phyloP scores from a whole-genome alignment of 768 basidiomycete genomes.

The Dendrothele bispora region DNA sequence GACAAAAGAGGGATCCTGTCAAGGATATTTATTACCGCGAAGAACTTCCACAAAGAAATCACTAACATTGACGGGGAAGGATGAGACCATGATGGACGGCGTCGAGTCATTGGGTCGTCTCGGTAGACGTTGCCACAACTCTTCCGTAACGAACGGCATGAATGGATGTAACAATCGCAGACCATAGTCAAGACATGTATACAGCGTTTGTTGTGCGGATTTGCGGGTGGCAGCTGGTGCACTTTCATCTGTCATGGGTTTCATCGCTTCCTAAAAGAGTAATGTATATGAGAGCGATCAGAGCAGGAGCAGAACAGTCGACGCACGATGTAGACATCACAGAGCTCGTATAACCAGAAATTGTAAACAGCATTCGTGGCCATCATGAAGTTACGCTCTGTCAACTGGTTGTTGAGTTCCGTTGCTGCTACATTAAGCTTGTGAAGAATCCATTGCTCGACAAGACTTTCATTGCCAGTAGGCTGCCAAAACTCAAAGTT shows the following conservation, averaged over 20 bases:
- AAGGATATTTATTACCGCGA: background rate
- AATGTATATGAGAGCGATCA: slow-evolving; percentile 1
- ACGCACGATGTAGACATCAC: slow-evolving; percentile 95
- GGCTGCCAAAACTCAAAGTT: slow-evolving; percentile 47
- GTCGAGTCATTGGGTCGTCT: slow-evolving; percentile 79
- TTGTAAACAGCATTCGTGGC: slow-evolving; percentile 85
- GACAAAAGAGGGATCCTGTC: slow-evolving; percentile 59
- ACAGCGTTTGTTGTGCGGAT: slow-evolving; percentile 94
- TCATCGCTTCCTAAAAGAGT: slow-evolving; percentile 86
- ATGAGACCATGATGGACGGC: slow-evolving; percentile 86
- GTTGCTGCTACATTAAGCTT: slow-evolving; percentile 82
- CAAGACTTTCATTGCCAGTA: slow-evolving; percentile 86
- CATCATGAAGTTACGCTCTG: slow-evolving; percentile 88
- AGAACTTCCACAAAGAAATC: background rate
- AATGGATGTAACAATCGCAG: slow-evolving; percentile 92
- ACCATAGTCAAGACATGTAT: slow-evolving; percentile 91
- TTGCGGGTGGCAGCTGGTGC: slow-evolving; percentile 58
- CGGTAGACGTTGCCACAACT: slow-evolving; percentile 96
- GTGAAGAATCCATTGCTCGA: slow-evolving; percentile 94
- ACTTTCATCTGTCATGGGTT: slow-evolving; percentile 89
- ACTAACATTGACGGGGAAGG: slow-evolving; percentile 80
- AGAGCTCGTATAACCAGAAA: slow-evolving; percentile 99
- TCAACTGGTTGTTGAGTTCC: slow-evolving; percentile 74
- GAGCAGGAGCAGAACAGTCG: background rate
- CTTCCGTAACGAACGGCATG: slow-evolving; percentile 99